Evolutionary conservation across 129 eudicot species (phyloP).

Genomic region (Rutidosis leptorrhynchoides): DNA sequence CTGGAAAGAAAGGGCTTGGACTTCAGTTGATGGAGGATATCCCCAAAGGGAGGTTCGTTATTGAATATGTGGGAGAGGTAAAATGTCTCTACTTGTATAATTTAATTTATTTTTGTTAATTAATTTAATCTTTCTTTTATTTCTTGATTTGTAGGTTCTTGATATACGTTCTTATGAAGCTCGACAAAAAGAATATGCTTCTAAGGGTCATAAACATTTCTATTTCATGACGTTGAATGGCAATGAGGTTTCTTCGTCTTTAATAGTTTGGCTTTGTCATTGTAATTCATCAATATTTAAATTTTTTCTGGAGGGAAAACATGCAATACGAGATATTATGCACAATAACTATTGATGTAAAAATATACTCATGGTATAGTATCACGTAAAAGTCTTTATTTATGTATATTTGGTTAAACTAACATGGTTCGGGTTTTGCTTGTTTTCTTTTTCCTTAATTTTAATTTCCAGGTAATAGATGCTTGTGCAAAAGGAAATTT

Average conservation of each 20-base stretch:
- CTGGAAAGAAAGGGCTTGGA: conserved; percentile 91
- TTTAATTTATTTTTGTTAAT: neutral
- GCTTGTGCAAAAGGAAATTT: conserved; percentile 97
- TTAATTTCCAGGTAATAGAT: conserved; percentile 74
- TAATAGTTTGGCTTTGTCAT: neutral
- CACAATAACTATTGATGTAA: neutral
- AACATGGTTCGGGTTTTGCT: conserved; percentile 11
- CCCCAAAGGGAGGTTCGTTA: conserved; percentile 76
- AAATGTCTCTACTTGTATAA: conserved; percentile 20
- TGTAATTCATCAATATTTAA: too few species aligned
- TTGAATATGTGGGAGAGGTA: conserved; percentile 99
- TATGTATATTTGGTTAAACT: neutral
- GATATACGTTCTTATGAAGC: conserved; percentile 84
- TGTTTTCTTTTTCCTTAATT: too few species aligned
- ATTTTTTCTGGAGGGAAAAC: neutral
- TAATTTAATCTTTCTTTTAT: neutral
- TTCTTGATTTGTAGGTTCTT: conserved; percentile 56
- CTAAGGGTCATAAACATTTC: conserved; percentile 86
- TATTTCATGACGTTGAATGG: conserved; percentile 96
- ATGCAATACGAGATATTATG: neutral
- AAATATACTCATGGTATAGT: too few species aligned
- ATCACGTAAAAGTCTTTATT: neutral
- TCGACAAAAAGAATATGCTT: conserved; percentile 81
- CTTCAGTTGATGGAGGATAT: conserved; percentile 75
- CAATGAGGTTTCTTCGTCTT: conserved; percentile 59